These are phyloP conservation scores for Yamadazyma sp. DNA, from an alignment of 1,139 yeast genomes.

Conservation along the genomic window DNA sequence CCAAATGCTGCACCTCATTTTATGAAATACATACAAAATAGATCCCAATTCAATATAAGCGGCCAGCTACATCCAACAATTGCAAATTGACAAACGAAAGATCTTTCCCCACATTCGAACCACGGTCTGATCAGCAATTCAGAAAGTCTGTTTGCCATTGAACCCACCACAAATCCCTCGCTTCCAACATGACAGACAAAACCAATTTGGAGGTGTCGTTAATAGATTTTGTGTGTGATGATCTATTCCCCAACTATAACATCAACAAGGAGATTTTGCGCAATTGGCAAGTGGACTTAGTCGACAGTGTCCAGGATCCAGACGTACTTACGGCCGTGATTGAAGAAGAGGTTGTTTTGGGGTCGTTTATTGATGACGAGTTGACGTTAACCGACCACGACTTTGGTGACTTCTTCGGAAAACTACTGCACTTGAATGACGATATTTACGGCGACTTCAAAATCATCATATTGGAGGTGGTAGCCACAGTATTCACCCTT, in stretches of 20 bases:
- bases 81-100: not conserved
- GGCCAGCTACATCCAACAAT: no score
- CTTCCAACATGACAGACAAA: not conserved
- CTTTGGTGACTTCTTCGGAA: constrained; percentile 17
- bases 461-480: constrained; percentile 29
- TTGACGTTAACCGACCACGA: constrained; percentile 7
- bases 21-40: not conserved
- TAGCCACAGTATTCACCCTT: constrained; percentile 23
- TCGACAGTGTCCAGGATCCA: constrained; percentile 23
- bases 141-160: no score
- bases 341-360: constrained; percentile 25
- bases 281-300: constrained; percentile 42
- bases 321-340: constrained; percentile 21
- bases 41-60: not conserved
- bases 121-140: no score
- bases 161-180: not conserved
- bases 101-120: no score
- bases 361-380: constrained; percentile 9
- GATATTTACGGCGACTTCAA: constrained; percentile 31
- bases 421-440: constrained; percentile 22
- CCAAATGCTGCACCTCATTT: constrained; percentile 1
- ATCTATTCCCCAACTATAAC: constrained; percentile 24
- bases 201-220: constrained; percentile 4
- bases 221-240: constrained; percentile 23
- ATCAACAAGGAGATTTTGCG: constrained; percentile 28